A percentile compares a stretch with the other conserved stretches of the same genome.
These are phyloP conservation scores for Paulownia fortunei DNA, from an alignment of 257 asterid genomes.

Conservation along the genomic window DNA sequence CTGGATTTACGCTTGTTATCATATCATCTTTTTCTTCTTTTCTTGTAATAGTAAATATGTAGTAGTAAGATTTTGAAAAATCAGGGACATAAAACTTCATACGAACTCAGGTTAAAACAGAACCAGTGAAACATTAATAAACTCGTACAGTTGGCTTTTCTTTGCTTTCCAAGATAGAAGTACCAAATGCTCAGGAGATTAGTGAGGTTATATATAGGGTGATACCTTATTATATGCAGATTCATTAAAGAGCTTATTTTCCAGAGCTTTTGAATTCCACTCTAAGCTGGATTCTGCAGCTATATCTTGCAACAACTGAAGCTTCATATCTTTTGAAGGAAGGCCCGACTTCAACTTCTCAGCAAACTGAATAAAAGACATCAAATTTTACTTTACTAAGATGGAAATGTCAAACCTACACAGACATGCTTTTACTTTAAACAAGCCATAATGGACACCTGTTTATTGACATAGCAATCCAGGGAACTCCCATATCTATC, in stretches of 20 bases:
- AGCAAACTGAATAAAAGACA: constrained; percentile 52
- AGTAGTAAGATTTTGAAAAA: neutral
- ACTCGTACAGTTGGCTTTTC: neutral
- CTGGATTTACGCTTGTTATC: neutral
- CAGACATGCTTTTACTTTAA: neutral
- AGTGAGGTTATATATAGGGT: neutral
- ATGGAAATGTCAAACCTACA: neutral
- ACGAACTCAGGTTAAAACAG: neutral
- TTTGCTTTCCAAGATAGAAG: neutral
- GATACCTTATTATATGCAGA: constrained; percentile 48
- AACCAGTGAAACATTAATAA: neutral
- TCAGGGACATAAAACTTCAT: neutral
- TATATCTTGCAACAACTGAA: constrained; percentile 71
- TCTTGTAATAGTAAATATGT: neutral
- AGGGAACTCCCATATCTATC: constrained; percentile 68
- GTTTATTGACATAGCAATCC: constrained; percentile 59
- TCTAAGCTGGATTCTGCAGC: constrained; percentile 66
- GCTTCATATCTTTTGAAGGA: constrained; percentile 65
- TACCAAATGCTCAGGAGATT: neutral
- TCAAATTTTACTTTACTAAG: neutral
- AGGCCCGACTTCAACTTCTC: constrained; percentile 55
- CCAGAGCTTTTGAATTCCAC: constrained; percentile 74
- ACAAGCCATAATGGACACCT: constrained; percentile 44
- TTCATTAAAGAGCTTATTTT: constrained; percentile 56
- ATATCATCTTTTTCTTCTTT: neutral